These are phyloP conservation scores for Volvox carteri DNA, from an alignment of 163 green algal genomes.

Conservation along the genomic window DNA sequence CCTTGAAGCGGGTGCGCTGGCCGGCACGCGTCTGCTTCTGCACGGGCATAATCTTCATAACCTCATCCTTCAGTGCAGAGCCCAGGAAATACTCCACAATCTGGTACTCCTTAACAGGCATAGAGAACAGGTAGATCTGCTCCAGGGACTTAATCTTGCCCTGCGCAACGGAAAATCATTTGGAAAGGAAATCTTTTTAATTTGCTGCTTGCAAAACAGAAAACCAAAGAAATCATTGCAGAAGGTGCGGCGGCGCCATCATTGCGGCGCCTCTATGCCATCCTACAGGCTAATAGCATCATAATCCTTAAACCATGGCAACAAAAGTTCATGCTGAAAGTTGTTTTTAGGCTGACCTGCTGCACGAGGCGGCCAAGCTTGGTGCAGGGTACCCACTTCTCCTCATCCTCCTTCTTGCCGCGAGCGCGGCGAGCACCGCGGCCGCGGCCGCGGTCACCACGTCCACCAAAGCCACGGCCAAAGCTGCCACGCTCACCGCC, in stretches of 20 bases:
- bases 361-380: slow-evolving; percentile 99
- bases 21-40: slow-evolving; percentile 99
- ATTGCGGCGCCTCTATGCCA: slow-evolving; percentile 17
- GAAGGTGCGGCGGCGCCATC: slow-evolving; percentile 5
- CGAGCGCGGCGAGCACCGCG: slow-evolving; percentile 78
- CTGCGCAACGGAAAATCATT: slow-evolving; percentile 66
- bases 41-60: slow-evolving; percentile 99
- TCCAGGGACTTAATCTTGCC: slow-evolving; percentile 99
- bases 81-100: slow-evolving; percentile 99
- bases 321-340: background rate
- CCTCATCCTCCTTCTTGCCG: slow-evolving; percentile 92
- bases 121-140: slow-evolving; percentile 99
- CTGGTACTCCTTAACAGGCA: slow-evolving; percentile 99
- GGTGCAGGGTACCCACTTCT: slow-evolving; percentile 98
- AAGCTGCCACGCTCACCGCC: slow-evolving; percentile 82
- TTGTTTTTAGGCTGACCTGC: no score
- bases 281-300: background rate
- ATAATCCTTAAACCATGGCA: background rate
- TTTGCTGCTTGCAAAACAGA: no score
- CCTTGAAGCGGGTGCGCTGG: slow-evolving; percentile 99
- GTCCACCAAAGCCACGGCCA: slow-evolving; percentile 86
- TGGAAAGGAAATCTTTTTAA: background rate
- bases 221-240: background rate
- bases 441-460: slow-evolving; percentile 73
- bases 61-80: slow-evolving; percentile 93